Base-by-base conservation (phyloP, 331 rosid species). In the Cydonia oblonga region DNA sequence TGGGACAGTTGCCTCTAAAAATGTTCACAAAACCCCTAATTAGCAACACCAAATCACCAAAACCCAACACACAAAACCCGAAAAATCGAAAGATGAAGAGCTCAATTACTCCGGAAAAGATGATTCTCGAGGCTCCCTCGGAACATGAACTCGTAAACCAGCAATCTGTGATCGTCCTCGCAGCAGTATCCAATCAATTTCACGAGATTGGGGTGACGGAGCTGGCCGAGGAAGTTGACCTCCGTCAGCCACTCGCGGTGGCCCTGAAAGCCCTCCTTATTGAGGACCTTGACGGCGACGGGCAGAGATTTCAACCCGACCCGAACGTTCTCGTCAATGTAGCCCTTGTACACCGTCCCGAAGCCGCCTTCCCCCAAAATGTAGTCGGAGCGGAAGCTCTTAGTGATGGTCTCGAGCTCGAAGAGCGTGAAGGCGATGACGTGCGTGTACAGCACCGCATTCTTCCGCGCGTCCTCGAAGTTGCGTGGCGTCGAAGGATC, bases 191-290 rank as follows among this genome's bases (percentile, higher is more conserved):
- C 99, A 28, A 95, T 95, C 96, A 95, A 80, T 84, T 95, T 95
- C n/a, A 95, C 99, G 66, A 95, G 91, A 87, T 95, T 91, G 4
- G 97, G 90, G 82, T 95, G 99, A 85, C 99, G 85, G 1, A 95
- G 93, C 85, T 91, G 97, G 51, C 99, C 99, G 13, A 95, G 90
- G 81, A 91, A 91, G 87, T 95, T 95, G 80, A 95, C 96, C 83
- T 95, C 99, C 30, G 99, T 88, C 97, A 95, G 97, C 99, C 99
- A 95, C 72, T 95, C 99, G 57, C 99, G 88, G 73, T 95, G 99
- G 67, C 99, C 99, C 84, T 95, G 99, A 13, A 84, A 90, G 35
- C 99, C 99, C 73, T 95, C 99, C 76, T 91, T 95, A 78, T 95
- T 95, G 72, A 95, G 90, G 28, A 95, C 99, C 75, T 95, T 95